Percentiles rank a stretch among this genome's conserved stretches.
These are phyloP conservation scores for Amanita rimosa DNA, from an alignment of 768 basidiomycete species.

Conservation along the genomic window DNA sequence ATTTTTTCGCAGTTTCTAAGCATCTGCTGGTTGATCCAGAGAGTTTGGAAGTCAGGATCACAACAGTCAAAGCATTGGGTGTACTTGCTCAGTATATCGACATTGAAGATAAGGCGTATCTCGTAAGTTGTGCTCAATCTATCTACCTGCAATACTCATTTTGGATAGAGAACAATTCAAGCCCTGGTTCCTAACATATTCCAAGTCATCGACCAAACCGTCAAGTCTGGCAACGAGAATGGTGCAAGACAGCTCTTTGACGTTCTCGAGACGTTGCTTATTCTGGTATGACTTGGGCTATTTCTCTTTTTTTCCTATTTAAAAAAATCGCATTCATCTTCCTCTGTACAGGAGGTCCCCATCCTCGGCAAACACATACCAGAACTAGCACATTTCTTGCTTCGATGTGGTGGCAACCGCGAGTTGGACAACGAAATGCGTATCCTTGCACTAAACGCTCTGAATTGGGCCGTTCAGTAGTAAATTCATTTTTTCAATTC, in stretches of 20 bases:
- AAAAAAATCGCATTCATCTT: constrained; percentile 3
- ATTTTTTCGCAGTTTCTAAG: constrained; percentile 74
- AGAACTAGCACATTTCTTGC: constrained; percentile 80
- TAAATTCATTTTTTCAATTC: constrained; percentile 14
- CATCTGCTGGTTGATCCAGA: constrained; percentile 69
- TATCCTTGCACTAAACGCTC: constrained; percentile 82
- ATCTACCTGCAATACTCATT: constrained; percentile 2
- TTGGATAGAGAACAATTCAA: constrained; percentile 73
- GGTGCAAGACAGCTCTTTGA: constrained; percentile 88
- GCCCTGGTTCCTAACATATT: constrained; percentile 80
- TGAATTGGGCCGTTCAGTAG: constrained; percentile 98
- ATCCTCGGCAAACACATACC: constrained; percentile 82
- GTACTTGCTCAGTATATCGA: constrained; percentile 92
- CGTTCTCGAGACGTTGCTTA: constrained; percentile 89
- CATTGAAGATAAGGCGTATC: constrained; percentile 72
- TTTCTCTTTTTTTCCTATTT: not conserved
- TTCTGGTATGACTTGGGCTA: constrained; percentile 49
- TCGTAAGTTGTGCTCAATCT: constrained; percentile 36
- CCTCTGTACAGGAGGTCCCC: constrained; percentile 68
- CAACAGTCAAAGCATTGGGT: constrained; percentile 84
- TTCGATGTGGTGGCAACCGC: constrained; percentile 72
- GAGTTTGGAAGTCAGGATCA: constrained; percentile 83
- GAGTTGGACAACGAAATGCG: constrained; percentile 70
- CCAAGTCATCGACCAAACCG: constrained; percentile 73
- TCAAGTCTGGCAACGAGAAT: constrained; percentile 69